Evolutionary conservation across 768 basidiomycete genomes (phyloP), one percentile per base, ranked within the genome.

Genomic region (Coprinopsis cinerea): DNA sequence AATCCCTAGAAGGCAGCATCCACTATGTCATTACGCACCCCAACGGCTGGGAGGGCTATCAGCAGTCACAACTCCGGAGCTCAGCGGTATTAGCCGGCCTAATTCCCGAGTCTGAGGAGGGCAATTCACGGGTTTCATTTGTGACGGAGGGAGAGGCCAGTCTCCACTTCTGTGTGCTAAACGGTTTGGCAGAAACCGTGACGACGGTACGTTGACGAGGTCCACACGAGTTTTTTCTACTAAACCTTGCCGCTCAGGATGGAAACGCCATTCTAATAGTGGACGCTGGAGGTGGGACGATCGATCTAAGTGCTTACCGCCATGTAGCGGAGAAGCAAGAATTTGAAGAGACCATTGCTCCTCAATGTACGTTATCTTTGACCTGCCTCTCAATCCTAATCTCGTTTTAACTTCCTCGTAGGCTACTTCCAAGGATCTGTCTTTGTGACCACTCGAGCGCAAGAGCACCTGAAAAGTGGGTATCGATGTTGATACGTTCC

Each of bases 71-170:
- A 55, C 77, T 83, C 65, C 70, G 80, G 1, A 57, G 60, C 20
- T 81, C 81, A 0, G 78, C 78, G 0, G 59, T 72, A 7, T 48
- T 61, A n/a, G 82, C 77, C 0, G 76, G 77, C 9, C 67, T 83
- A 15, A 63, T 82, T 11, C 59, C 68, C 0, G 59, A 71, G 43
- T 65, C 59, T 0, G 49, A 58, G 2, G 65, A 65, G 7, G 72
- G 67, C 0, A 68, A 65, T 17, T 59, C 62, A 4, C 71, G 76
- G 0, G 53, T 81, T 1, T 71, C 71, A 5, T 73, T 81, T 44
- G 69, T 82, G 24, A 80, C 78, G 0, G 79, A 82, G 53, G 81
- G 80, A 0, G 81, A 82, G 54, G 81, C 81, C 0, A 78, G 75
- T 54, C 57, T 81, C 4, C 74, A 81, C 44, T 79, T 67, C 54